Evolutionary conservation across 2,329 filamentous ascomycete genomes (phyloP).

Genomic region (Calonectria leucothoes): DNA sequence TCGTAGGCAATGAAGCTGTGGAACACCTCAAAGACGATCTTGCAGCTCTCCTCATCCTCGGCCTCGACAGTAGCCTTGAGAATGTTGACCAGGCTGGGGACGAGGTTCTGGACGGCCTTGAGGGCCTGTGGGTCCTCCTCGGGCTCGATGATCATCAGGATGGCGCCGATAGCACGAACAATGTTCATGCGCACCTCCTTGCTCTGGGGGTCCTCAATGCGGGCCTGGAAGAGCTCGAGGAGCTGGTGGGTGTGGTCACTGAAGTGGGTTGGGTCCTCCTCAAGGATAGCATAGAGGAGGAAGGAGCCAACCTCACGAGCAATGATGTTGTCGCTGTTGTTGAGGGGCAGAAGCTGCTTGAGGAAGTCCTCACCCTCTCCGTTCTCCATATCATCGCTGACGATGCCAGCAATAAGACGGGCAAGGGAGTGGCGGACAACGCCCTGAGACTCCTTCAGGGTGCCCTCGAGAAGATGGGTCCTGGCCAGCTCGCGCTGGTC

Average conservation of each 20-base stretch:
- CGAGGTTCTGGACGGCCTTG: conserved; percentile 79
- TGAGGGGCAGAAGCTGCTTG: conserved; percentile 81
- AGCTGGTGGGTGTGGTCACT: conserved; percentile 83
- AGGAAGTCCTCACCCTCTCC: conserved; percentile 88
- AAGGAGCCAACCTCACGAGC: conserved; percentile 93
- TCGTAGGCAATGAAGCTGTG: conserved; percentile 94
- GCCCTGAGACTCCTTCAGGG: conserved; percentile 81
- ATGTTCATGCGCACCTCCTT: conserved; percentile 95
- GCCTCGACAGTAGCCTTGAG: conserved; percentile 85
- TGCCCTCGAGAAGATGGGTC: conserved; percentile 84
- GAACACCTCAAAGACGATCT: conserved; percentile 95
- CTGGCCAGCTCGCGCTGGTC: conserved; percentile 85
- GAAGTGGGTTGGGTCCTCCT: conserved; percentile 88
- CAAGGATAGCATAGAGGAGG: conserved; percentile 91
- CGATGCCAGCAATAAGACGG: conserved; percentile 88
- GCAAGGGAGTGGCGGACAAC: conserved; percentile 88
- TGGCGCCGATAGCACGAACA: conserved; percentile 86
- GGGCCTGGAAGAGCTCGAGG: conserved; percentile 85
- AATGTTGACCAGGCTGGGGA: conserved; percentile 90
- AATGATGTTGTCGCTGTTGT: conserved; percentile 77
- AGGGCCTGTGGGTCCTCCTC: conserved; percentile 84
- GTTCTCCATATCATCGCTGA: conserved; percentile 79
- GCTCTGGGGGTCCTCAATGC: conserved; percentile 91
- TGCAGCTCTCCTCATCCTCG: conserved; percentile 86
- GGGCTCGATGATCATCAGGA: conserved; percentile 87